Evolutionary conservation across 441 rosid species (phyloP), one percentile per base, ranked within the genome.

Genomic region (Flueggea neowawraea): DNA sequence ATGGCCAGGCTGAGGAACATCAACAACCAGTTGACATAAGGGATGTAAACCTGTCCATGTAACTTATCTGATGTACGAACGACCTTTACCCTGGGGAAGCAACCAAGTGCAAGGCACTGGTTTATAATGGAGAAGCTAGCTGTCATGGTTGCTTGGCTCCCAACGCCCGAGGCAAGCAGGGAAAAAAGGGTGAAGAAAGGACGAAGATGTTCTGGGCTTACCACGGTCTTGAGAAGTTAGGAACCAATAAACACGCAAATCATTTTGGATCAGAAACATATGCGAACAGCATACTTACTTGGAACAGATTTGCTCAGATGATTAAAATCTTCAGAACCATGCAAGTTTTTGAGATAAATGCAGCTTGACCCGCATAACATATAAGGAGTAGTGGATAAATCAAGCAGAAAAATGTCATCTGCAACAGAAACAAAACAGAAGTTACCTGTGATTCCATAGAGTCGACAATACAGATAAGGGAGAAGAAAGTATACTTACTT

Each of bases 61-160:
- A 74, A 75, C 70, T 72, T 74, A 51, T 80, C 75, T 0, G 91
- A 88, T 12, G 89, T 88, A 58, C 85, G 89, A 31, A 83, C 56
- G 31, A 88, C 84, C 69, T 83, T 79, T 4, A 82, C 85, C 64
- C 82, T 69, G 4, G 89, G 95, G 66, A 88, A 85, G 71, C 91
- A 88, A 61, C 77, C 65, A 54, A 85, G 86, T 9, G 89, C 82
- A 13, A 74, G 74, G 78, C 90, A 82, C 73, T 88, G 91, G 53
- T 80, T 88, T 63, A 88, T 80, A 63, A 83, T 88, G 55, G 95
- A 88, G 76, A 88, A 88, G 57, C 82, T 73, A 4, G 87, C 87
- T 2, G 91, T 83, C 65, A 88, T 83, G 54, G 85, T 75, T 43
- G 95, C 91, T 72, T 88, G 95, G 80, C 95, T 88, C 68, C 95